Evolutionary conservation across 2,329 filamentous ascomycete genomes (phyloP), one percentile per base, ranked within the genome.

Genomic region (Capronia americana): DNA sequence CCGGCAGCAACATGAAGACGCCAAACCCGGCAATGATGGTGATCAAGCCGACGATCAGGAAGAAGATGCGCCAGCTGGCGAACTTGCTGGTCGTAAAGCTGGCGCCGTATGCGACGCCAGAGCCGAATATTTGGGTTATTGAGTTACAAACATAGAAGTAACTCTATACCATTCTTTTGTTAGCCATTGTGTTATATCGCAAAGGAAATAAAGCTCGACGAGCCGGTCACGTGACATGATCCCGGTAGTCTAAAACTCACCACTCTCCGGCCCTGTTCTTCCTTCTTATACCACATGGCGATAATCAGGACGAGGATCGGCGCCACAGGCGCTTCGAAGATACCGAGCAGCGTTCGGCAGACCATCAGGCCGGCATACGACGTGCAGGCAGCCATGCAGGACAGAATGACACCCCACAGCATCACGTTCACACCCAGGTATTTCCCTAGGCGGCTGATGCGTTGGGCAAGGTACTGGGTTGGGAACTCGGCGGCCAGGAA

Each of bases 231-330:
- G 6, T 48, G 17, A 2, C 11, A 48, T 7, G 6, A n/a, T 48
- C 17, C 44, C 32, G 32, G 10, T 2, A 10, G 32, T 1, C 32
- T 34, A 10, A 11, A 34, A 55, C 53, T 55, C 28, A 68, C 71
- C 34, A 74, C 73, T 12, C 75, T 70, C 7, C 71, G 69, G 4
- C 71, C 72, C 44, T 76, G 74, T 51, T 77, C 76, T 4, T 73
- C 71, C 66, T 81, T 79, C 66, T 82, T 84, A 70, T 83, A 85
- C 82, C 82, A 85, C 77, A 83, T 82, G 3, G 78, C 75, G 1
- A 84, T 79, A 34, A 84, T 81, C 75, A 85, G 78, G 79, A 84
- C 83, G 61, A 84, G 83, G 14, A 80, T 80, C 0, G 83, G 81
- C 0, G 81, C 83, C 8, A 85, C 81, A 0, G 80, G 78, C 0